Evolutionary conservation across 2,329 filamentous ascomycete genomes (phyloP).

Genomic region (Paecilomyces sp.): DNA sequence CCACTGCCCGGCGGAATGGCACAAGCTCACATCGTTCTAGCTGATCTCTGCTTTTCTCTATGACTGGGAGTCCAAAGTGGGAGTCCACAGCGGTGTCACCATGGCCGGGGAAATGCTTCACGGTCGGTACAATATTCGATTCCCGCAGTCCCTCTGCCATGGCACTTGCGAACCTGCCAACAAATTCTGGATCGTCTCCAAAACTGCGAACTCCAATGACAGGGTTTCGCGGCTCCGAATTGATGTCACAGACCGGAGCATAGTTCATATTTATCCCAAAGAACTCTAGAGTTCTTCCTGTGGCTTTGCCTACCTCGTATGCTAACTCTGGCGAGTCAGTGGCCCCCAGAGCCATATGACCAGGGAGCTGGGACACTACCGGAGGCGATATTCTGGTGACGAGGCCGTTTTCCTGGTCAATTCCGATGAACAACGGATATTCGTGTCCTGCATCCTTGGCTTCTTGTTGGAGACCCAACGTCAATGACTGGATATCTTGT

Average conservation of each 20-base stretch:
- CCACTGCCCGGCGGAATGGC: constrained; percentile 36
- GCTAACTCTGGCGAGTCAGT: constrained; percentile 28
- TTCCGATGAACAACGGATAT: constrained; percentile 36
- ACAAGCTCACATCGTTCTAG: constrained; percentile 36
- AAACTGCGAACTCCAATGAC: constrained; percentile 38
- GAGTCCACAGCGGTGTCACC: constrained; percentile 40
- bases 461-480: constrained; percentile 30
- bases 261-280: constrained; percentile 43
- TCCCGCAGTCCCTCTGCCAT: constrained; percentile 31
- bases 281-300: constrained; percentile 30
- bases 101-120: constrained; percentile 42
- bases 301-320: constrained; percentile 29
- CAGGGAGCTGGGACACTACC: constrained; percentile 34
- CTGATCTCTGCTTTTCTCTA: constrained; percentile 28
- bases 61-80: constrained; percentile 35
- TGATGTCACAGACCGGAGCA: constrained; percentile 38
- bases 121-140: constrained; percentile 33
- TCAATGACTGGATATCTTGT: constrained; percentile 16
- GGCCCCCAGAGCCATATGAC: constrained; percentile 39
- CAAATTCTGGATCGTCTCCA: constrained; percentile 35
- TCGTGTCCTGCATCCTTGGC: constrained; percentile 32
- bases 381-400: constrained; percentile 36
- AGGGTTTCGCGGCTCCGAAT: constrained; percentile 38
- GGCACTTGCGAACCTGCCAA: constrained; percentile 35
- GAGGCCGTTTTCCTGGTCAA: constrained; percentile 41